Base-by-base conservation (phyloP, 2,329 filamentous ascomycete genomes). In the Diaporthe sp. region DNA sequence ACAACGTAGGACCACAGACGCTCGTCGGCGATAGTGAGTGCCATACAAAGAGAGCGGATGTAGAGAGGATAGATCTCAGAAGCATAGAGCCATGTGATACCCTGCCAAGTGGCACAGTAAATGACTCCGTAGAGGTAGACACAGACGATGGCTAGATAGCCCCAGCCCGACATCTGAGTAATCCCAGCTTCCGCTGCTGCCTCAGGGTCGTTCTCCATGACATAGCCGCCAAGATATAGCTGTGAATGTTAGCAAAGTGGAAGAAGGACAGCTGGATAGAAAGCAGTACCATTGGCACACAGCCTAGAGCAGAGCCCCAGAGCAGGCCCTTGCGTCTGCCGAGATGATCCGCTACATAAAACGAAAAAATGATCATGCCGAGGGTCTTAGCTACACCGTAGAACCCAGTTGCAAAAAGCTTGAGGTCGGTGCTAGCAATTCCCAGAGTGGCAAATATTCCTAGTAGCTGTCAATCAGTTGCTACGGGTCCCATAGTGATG, bases 371-470 rank as follows among this genome's bases (percentile, higher is more conserved):
- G 15, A 68, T 68, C 64, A 68, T 68, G 8, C 64, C 64, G n/a
- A 68, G 64, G 10, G 64, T 68, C 33, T 68, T 68, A 6, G 64
- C 64, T 8, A 68, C 64, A 54, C 64, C 64, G 13, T 68, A 68
- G n/a, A 68, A 68, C 9, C 64, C 64, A 13, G 64, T 68, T 13
- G 64, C 64, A 25, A 68, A 68, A 35, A 68, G 64, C 64, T 68
- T 54, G n/a, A 68, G 64, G 6, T 68, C 64, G n/a, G 45, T 68
- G 64, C 64, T 68, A 15, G 64, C 64, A 12, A 68, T 54, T 28
- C 64, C 47, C 28, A 68, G 64, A 22, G 64, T 68, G 4, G 45
- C 30, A 30, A 93, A 93, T 15, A 93, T 88, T 0, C n/a, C n/a
- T n/a, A n/a, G n/a, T n/a, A n/a, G n/a, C n/a, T n/a, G n/a, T n/a